Evolutionary conservation across 305 asterid genomes (phyloP), one percentile per base, ranked within the genome.

Genomic region (Fraxinus latifolia): DNA sequence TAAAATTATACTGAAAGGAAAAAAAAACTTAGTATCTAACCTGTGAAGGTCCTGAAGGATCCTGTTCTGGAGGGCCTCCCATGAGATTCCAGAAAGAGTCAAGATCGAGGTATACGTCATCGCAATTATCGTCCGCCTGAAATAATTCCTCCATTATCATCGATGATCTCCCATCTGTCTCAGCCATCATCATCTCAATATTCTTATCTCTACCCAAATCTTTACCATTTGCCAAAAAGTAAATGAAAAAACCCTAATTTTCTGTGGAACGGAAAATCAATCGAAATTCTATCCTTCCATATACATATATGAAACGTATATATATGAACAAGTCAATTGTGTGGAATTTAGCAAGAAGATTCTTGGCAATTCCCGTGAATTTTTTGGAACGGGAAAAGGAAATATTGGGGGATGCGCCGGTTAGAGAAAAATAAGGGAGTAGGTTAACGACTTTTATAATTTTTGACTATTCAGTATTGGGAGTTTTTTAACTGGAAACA

Each of bases 121-220:
- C 85, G 44, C 80, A 5, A 9, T 47, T 77, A 34, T 67, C 78
- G 67, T 82, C 89, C 74, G 84, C 75, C n/a, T 53, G 29, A 81
- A 83, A 81, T 17, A 85, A 34, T 68, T 71, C 88, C 33, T 79
- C 87, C 88, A 82, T 72, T 6, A 67, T 7, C 71, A 53, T 65
- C 83, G 89, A 78, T 11, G 88, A 86, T 87, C 87, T 87, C 62
- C 83, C 89, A 29, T 81, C 86, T 29, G 83, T 79, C 83, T 82
- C 85, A 78, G 83, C 83, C 86, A 82, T 84, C 86, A 88, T 86
- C 90, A 89, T 89, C 83, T 85, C 90, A 81, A 73, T 80, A 74
- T 80, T 27, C 37, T 19, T 31, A 84, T 76, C 79, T 58, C 78
- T 60, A 1, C 31, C 50, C 44, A 71, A 32, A 71, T 71, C 27